phyloP scores from a whole-genome alignment of 2,329 filamentous ascomycete species.

The Colletotrichum costaricense region DNA sequence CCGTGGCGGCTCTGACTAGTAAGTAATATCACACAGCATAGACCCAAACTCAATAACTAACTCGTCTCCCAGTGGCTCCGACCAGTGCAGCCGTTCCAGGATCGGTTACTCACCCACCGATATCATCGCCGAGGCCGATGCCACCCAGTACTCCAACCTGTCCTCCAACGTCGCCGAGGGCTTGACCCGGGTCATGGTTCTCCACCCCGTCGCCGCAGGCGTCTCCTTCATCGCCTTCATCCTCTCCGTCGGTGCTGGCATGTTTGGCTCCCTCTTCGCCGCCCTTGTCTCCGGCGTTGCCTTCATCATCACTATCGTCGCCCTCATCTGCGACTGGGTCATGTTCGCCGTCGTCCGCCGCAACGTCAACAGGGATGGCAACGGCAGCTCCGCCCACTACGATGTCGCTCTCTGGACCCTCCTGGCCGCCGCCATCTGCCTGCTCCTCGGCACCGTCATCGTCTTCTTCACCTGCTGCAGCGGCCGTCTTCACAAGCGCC shows the following conservation, averaged over 20 bases:
- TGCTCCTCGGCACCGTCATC: slow-evolving; percentile 65
- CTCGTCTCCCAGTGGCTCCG: slow-evolving; percentile 43
- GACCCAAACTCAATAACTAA: not conserved
- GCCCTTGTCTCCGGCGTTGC: slow-evolving; percentile 60
- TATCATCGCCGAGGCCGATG: slow-evolving; percentile 53
- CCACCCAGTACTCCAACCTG: slow-evolving; percentile 53
- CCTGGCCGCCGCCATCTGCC: slow-evolving; percentile 65
- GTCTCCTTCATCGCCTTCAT: slow-evolving; percentile 70
- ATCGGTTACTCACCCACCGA: slow-evolving; percentile 68
- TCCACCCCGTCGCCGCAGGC: slow-evolving; percentile 70
- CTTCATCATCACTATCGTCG: slow-evolving; percentile 60
- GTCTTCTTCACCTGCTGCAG: slow-evolving; percentile 73
- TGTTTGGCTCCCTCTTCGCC: slow-evolving; percentile 63
- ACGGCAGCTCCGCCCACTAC: slow-evolving; percentile 58
- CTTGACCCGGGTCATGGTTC: slow-evolving; percentile 69
- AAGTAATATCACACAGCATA: slow-evolving; percentile 13
- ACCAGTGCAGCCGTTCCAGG: slow-evolving; percentile 58
- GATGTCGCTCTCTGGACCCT: slow-evolving; percentile 72
- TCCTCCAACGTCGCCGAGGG: slow-evolving; percentile 56
- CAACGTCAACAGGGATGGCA: slow-evolving; percentile 60
- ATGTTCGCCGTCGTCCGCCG: slow-evolving; percentile 64
- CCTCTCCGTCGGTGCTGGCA: slow-evolving; percentile 62
- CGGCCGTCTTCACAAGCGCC: slow-evolving; percentile 54
- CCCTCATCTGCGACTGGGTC: slow-evolving; percentile 67
- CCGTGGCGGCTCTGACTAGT: slow-evolving; percentile 40